phyloP scores from a whole-genome alignment of 2,329 filamentous ascomycete genomes.

The Colletotrichum sp. region DNA sequence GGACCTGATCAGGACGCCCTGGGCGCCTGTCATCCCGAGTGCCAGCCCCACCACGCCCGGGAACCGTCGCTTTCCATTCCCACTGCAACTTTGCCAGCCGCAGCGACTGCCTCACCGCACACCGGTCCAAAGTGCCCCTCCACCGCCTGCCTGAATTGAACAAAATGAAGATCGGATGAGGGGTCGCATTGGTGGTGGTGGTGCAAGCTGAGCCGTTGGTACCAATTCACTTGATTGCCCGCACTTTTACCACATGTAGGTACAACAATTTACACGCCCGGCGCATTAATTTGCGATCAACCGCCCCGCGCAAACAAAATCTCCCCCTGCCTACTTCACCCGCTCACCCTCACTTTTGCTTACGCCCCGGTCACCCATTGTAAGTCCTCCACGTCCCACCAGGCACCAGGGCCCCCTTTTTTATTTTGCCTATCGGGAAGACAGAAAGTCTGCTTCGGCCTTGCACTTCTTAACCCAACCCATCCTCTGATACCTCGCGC shows the following conservation, averaged over 20 bases:
- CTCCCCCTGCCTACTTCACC: not conserved
- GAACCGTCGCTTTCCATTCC: not conserved
- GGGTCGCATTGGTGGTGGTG: not conserved
- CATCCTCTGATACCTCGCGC: not conserved
- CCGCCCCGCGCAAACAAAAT: conserved; percentile 9
- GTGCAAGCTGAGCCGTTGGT: not conserved
- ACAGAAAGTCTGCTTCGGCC: not conserved
- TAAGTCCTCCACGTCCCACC: not conserved
- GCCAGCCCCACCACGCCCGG: not conserved
- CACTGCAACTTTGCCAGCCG: not conserved
- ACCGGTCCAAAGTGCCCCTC: not conserved
- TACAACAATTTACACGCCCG: not conserved
- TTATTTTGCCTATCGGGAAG: not conserved
- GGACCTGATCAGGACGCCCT: not conserved
- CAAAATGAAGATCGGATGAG: conserved; percentile 13
- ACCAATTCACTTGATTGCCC: not conserved
- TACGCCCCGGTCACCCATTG: not conserved
- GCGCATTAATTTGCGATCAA: conserved; percentile 14
- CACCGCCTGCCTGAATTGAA: conserved; percentile 11
- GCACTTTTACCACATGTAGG: not conserved
- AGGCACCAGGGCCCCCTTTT: not conserved
- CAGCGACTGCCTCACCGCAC: not conserved
- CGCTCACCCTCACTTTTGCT: not conserved
- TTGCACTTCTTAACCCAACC: not conserved
- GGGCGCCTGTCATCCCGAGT: conserved; percentile 9